A percentile compares a stretch with the other conserved stretches of the same genome.
These are phyloP conservation scores for Globisporangium irregulare DNA, from an alignment of 352 stramenopile species.

Conservation along the genomic window DNA sequence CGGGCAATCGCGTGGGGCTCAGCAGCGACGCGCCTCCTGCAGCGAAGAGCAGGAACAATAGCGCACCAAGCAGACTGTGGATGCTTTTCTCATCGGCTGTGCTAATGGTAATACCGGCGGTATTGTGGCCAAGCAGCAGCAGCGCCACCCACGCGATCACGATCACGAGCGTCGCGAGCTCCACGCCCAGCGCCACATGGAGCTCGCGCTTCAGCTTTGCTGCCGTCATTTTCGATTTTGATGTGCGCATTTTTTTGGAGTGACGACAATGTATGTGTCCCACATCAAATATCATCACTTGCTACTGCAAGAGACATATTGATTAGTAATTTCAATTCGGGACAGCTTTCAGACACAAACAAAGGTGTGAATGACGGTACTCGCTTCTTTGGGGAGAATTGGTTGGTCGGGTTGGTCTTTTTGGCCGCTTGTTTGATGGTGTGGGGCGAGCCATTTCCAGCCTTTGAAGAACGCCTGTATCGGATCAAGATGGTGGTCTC, in stretches of 20 bases:
- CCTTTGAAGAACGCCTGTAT: conserved; percentile 8
- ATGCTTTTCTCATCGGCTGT: neutral
- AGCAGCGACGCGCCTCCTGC: neutral
- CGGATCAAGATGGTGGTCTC: conserved; percentile 60
- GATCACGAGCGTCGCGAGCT: conserved; percentile 8
- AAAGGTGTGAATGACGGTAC: neutral
- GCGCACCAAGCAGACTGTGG: neutral
- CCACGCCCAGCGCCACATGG: conserved; percentile 12
- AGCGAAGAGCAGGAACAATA: conserved; percentile 6
- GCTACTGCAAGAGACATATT: neutral
- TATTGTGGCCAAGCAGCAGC: neutral
- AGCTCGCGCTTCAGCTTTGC: conserved; percentile 11
- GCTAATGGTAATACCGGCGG: too few species aligned
- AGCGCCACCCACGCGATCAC: conserved; percentile 3
- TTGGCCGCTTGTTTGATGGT: neutral
- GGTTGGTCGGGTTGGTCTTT: conserved; percentile 3
- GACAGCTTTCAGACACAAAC: neutral
- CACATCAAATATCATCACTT: neutral
- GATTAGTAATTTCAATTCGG: neutral
- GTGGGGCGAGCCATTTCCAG: neutral
- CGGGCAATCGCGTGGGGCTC: conserved; percentile 3
- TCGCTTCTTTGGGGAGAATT: neutral
- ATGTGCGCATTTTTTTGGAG: neutral
- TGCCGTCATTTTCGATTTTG: neutral
- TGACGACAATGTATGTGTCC: neutral